Evolutionary conservation across 2,329 filamentous ascomycete species (phyloP).

Genomic region (Ophiostoma novo-ulmi): DNA sequence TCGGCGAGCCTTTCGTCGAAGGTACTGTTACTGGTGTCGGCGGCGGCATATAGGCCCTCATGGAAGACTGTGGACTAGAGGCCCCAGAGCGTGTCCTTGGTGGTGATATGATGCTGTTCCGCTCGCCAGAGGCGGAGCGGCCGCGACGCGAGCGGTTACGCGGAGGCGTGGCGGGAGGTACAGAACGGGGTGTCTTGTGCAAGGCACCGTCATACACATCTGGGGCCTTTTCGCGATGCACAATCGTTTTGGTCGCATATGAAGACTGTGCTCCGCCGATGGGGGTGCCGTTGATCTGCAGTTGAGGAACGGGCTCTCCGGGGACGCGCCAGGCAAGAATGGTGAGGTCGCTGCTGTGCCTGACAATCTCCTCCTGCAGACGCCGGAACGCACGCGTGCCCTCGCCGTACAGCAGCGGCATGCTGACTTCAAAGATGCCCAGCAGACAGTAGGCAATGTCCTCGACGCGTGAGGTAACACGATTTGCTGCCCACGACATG

Average conservation of each 20-base stretch:
- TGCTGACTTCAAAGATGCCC: conserved; percentile 27
- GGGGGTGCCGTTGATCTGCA: neutral
- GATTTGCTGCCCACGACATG: conserved; percentile 24
- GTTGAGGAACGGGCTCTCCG: neutral
- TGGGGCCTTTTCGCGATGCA: neutral
- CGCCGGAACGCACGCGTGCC: conserved; percentile 26
- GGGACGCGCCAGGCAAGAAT: conserved; percentile 29
- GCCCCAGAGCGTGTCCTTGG: neutral
- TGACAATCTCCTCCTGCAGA: conserved; percentile 28
- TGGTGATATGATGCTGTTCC: neutral
- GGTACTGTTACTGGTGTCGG: neutral
- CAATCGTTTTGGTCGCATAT: neutral
- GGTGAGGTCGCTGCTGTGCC: conserved; percentile 25
- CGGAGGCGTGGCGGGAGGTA: neutral
- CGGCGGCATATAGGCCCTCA: neutral
- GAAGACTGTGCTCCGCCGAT: neutral
- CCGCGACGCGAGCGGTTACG: neutral
- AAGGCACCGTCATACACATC: neutral
- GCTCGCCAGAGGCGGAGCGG: neutral
- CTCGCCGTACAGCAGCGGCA: conserved; percentile 29
- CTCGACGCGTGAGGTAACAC: conserved; percentile 26
- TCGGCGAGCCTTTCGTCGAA: too few species aligned
- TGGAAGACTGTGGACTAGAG: neutral
- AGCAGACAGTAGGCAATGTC: conserved; percentile 29
- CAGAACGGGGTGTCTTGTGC: neutral